Evolutionary conservation across 176 grass and related monocot species (phyloP).

Genomic region (Oryza meyeriana): DNA sequence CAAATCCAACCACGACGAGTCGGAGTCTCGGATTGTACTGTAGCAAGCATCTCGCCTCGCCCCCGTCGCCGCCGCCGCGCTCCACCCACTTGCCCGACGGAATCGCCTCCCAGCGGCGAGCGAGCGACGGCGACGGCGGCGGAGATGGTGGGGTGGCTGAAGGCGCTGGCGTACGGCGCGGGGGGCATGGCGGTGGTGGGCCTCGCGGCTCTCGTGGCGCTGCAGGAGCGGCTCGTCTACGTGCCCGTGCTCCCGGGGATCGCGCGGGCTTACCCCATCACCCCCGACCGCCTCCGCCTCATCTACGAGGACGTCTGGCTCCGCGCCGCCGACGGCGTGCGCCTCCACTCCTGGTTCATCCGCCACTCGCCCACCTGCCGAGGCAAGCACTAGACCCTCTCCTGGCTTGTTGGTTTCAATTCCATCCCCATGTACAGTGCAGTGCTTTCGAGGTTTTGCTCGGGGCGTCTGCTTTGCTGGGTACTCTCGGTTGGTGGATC

Average conservation of each 20-base stretch:
- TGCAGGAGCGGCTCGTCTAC: slow-evolving; percentile 96
- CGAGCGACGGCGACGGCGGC: slow-evolving; percentile 30
- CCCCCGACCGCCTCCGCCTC: slow-evolving; percentile 61
- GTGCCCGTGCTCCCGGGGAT: slow-evolving; percentile 91
- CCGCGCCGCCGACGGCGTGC: slow-evolving; percentile 73
- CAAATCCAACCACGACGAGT: not conserved
- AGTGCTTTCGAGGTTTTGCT: not conserved
- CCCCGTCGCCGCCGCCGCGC: not conserved
- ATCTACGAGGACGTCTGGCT: slow-evolving; percentile 88
- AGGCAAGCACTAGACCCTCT: slow-evolving; percentile 36
- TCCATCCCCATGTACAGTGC: not conserved
- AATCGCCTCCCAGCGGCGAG: slow-evolving; percentile 10
- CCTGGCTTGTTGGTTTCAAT: not conserved
- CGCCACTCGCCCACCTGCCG: slow-evolving; percentile 60
- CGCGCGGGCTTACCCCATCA: slow-evolving; percentile 75
- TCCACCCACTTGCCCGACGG: slow-evolving; percentile 26
- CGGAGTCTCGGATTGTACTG: not conserved
- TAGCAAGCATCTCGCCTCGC: not conserved
- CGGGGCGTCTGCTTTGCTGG: not conserved
- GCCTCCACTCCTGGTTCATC: slow-evolving; percentile 97
- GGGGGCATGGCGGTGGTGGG: slow-evolving; percentile 78
- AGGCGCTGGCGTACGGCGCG: slow-evolving; percentile 65
- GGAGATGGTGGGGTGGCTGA: slow-evolving; percentile 65
- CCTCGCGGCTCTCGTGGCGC: slow-evolving; percentile 78
- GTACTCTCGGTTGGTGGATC: slow-evolving; percentile 28